Evolutionary conservation across 306 rosid species (phyloP).

Genomic region (Trifolium pratense): DNA sequence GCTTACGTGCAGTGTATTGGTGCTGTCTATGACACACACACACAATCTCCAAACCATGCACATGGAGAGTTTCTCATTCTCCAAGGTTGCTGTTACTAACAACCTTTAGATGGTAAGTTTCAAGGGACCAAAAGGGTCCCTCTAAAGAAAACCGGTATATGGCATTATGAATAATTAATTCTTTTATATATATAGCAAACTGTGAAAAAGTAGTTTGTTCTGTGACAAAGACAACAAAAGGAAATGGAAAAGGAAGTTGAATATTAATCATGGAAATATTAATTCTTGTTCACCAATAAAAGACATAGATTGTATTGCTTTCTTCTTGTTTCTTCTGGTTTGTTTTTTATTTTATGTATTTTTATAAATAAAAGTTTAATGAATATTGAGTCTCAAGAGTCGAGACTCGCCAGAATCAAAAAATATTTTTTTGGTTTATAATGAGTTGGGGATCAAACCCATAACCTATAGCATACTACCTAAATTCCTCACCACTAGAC

Average conservation of each 20-base stretch:
- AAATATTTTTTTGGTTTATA: too few relatives aligned
- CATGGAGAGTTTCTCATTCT: slow-evolving; percentile 42
- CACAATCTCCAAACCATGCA: slow-evolving; percentile 35
- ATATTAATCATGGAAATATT: neutral
- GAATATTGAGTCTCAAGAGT: too few relatives aligned
- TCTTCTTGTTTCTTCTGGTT: too few relatives aligned
- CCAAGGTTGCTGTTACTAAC: slow-evolving; percentile 9
- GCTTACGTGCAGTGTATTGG: slow-evolving; percentile 1
- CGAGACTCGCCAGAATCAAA: too few relatives aligned
- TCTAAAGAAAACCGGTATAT: slow-evolving; percentile 9
- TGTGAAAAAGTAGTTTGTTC: neutral
- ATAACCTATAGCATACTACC: too few relatives aligned
- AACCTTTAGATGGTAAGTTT: slow-evolving; percentile 25
- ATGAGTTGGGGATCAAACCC: too few relatives aligned
- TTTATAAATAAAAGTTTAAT: too few relatives aligned
- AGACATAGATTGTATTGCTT: neutral
- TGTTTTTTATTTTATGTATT: too few relatives aligned
- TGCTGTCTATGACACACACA: slow-evolving; percentile 2
- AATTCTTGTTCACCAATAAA: neutral
- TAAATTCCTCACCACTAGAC: too few relatives aligned
- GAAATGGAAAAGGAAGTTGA: neutral
- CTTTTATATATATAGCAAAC: neutral
- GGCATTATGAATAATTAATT: slow-evolving; percentile 8
- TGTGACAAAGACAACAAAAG: too few relatives aligned
- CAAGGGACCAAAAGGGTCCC: slow-evolving; percentile 1